Evolutionary conservation across 768 basidiomycete species (phyloP), one percentile per base, ranked within the genome.

Genomic region (Agaricus blazei): DNA sequence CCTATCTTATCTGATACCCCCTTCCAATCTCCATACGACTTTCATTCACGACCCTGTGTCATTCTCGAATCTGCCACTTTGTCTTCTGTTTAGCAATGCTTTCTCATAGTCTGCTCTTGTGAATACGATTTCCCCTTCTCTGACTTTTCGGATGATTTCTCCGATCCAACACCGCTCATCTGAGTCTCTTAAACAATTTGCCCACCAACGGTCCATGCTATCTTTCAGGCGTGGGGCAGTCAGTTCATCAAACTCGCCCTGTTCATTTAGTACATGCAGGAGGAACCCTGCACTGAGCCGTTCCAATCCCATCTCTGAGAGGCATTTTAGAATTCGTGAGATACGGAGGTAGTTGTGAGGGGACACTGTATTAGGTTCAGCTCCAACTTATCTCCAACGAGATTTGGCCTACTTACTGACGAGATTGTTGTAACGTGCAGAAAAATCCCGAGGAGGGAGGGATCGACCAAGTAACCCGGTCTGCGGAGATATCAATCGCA

Each of bases 141-240:
- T 78, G 40, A 82, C 84, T 50, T 73, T 76, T 49, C 60, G 54
- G 31, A 88, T 80, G 51, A 77, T 58, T n/a, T 63, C 67, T 29
- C 73, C 70, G 38, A 89, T 73, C 77, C 79, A 84, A 26, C 68
- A 63, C 59, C 87, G 73, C 58, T 87, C 84, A 57, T 72, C 68
- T n/a, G 77, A 74, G 59, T 84, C 75, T 57, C 88, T 74, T 49
- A 88, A 69, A 64, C 87, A 90, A 62, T 86, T 86, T 19, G 82
- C 81, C 88, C 88, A 89, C 84, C 85, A 90, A 54, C 75, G 71
- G 58, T 88, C 88, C 86, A 89, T 88, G 65, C 88, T 89, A 59
- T 69, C 68, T 48, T 67, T 65, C 48, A 88, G 70, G 9, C 68
- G 67, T 9, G 62, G 60, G n/a, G 77, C 71, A 62, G 80, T 72